Conservation (phyloP, 495 filamentous ascomycete genomes). For the Hypoxylon fuscum region DNA sequence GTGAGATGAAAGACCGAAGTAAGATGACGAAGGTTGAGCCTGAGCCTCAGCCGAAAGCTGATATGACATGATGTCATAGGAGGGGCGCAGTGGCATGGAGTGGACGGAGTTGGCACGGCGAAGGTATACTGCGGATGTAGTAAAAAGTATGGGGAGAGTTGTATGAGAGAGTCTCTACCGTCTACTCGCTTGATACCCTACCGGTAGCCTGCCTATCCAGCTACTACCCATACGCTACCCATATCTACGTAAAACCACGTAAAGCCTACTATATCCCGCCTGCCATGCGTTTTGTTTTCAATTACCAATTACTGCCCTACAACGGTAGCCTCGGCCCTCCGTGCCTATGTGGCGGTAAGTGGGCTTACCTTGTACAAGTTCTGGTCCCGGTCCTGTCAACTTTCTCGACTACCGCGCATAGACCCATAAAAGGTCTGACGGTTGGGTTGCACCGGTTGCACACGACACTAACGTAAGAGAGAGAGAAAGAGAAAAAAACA, state of each 20-base stretch:
- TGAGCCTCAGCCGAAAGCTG: conserved; percentile 1
- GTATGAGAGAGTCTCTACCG: conserved; percentile 12
- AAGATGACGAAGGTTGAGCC: not conserved
- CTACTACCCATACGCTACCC: not conserved
- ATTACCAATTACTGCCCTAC: conserved; percentile 28
- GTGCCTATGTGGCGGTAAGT: not conserved
- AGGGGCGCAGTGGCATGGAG: conserved; percentile 2
- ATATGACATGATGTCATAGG: conserved; percentile 3
- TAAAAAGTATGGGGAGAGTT: conserved; percentile 15
- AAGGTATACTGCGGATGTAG: no score
- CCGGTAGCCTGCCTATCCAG: not conserved
- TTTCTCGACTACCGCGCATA: conserved; percentile 37
- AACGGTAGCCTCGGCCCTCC: conserved; percentile 18
- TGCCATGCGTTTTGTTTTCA: conserved; percentile 17
- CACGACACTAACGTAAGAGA: no score
- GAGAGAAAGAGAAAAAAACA: conserved; percentile 25
- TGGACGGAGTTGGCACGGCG: not conserved
- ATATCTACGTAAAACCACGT: not conserved
- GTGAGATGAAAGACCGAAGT: not conserved
- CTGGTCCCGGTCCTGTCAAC: conserved; percentile 12
- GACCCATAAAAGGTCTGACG: conserved; percentile 29
- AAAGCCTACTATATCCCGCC: not conserved
- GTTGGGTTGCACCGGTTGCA: conserved; percentile 37
- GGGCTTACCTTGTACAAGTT: not conserved
- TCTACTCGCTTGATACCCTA: conserved; percentile 29